phyloP scores from a whole-genome alignment of 768 basidiomycete species.

The Boletus rubescentipes region DNA sequence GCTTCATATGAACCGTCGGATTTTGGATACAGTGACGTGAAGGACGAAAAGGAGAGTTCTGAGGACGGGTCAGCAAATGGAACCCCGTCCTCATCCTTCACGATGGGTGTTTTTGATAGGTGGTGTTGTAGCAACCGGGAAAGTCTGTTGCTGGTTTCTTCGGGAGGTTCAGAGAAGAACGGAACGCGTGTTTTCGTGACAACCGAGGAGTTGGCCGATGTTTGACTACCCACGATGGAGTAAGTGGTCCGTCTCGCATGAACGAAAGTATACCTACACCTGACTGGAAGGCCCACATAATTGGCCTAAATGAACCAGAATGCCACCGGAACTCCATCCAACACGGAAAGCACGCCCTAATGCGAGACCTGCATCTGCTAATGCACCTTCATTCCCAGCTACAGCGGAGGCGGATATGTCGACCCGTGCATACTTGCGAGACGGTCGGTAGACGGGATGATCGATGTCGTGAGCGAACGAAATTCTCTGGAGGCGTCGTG shows the following conservation, averaged over 20 bases:
- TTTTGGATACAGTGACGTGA: conserved; percentile 65
- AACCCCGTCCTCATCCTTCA: conserved; percentile 63
- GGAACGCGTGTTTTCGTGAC: conserved; percentile 52
- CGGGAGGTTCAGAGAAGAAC: conserved; percentile 33
- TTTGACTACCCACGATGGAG: conserved; percentile 37
- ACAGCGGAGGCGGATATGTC: conserved; percentile 65
- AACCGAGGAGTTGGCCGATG: conserved; percentile 62
- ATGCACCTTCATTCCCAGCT: conserved; percentile 59
- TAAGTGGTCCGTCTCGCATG: conserved; percentile 8
- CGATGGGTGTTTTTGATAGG: conserved; percentile 68
- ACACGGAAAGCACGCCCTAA: conserved; percentile 87
- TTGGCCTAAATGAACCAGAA: conserved; percentile 72
- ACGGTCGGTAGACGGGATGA: conserved; percentile 66
- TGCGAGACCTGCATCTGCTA: conserved; percentile 80
- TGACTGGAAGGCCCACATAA: conserved; percentile 58
- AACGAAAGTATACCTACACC: conserved; percentile 43
- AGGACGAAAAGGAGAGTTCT: conserved; percentile 74
- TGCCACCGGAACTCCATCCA: conserved; percentile 85
- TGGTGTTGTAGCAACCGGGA: conserved; percentile 75
- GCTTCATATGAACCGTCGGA: conserved; percentile 76
- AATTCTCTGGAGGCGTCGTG: conserved; percentile 49
- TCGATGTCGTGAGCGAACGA: conserved; percentile 78
- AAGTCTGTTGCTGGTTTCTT: conserved; percentile 42
- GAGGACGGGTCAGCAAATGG: conserved; percentile 67
- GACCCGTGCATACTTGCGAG: conserved; percentile 78